Evolutionary conservation across 345 rosid species (phyloP).

Genomic region (Populus davidiana): DNA sequence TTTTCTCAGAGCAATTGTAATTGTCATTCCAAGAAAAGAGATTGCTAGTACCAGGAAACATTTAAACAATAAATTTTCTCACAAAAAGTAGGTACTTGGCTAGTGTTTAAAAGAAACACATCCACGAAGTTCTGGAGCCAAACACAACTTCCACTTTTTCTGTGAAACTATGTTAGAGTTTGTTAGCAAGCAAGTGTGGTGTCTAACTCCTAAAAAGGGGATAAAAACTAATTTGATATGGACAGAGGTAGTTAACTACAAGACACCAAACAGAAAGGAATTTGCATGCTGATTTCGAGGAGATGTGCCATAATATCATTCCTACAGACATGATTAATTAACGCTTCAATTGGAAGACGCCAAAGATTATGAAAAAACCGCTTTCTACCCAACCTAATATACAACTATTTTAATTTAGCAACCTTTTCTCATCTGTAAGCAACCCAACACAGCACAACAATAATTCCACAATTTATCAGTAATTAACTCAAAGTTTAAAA

Average conservation of each 20-base stretch:
- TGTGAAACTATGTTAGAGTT: not conserved
- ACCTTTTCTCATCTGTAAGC: not conserved
- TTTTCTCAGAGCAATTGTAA: not conserved
- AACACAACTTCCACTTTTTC: not conserved
- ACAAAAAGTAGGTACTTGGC: no score
- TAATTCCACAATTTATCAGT: constrained; percentile 1
- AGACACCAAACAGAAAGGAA: no score
- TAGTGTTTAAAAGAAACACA: no score
- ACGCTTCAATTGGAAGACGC: not conserved
- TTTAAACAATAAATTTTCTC: no score
- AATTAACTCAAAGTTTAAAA: not conserved
- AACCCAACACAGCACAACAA: not conserved
- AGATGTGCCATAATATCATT: not conserved
- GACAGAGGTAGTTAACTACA: not conserved
- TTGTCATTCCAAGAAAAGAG: no score
- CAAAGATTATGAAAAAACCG: not conserved
- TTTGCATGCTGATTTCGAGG: not conserved
- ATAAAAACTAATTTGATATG: not conserved
- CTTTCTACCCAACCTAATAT: not conserved
- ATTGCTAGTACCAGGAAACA: no score
- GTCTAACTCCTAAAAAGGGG: not conserved
- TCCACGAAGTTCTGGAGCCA: not conserved
- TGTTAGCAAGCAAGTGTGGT: not conserved
- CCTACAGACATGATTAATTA: not conserved
- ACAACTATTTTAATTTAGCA: not conserved